A percentile compares a stretch with the other conserved stretches of the same genome.
Conservation (phyloP, 1,139 yeast genomes). For the Casaregolazyma suthepensis region DNA sequence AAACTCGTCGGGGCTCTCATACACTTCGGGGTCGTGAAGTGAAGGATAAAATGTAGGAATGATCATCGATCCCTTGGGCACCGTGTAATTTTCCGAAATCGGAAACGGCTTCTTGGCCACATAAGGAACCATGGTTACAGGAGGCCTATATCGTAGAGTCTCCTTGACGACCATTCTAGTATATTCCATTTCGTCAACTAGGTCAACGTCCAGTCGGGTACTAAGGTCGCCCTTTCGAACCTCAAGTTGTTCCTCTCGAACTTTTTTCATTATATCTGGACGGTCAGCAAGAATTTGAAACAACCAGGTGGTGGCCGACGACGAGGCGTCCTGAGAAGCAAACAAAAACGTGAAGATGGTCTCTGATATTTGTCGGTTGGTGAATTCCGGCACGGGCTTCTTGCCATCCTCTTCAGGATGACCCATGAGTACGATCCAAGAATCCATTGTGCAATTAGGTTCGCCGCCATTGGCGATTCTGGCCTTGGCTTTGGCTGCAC, state of each 20-base stretch:
- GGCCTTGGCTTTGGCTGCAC: conserved; percentile 81
- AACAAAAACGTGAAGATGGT: conserved; percentile 92
- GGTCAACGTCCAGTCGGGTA: conserved; percentile 55
- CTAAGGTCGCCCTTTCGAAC: conserved; percentile 74
- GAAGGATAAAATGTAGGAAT: conserved; percentile 95
- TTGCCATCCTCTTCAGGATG: conserved; percentile 50
- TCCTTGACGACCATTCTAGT: conserved; percentile 89
- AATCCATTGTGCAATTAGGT: conserved; percentile 88
- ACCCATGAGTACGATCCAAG: conserved; percentile 84
- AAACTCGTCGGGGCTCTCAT: conserved; percentile 87
- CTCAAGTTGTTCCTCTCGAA: conserved; percentile 83
- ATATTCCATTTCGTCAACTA: conserved; percentile 80
- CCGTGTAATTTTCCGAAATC: conserved; percentile 73
- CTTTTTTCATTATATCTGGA: conserved; percentile 77
- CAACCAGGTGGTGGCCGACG: conserved; percentile 97
- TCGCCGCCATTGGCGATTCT: conserved; percentile 73
- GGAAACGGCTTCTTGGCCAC: conserved; percentile 84
- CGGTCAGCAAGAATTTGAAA: conserved; percentile 94
- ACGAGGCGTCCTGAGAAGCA: conserved; percentile 97
- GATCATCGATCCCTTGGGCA: conserved; percentile 95
- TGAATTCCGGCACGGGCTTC: conserved; percentile 69
- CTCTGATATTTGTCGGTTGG: conserved; percentile 89
- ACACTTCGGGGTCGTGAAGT: conserved; percentile 93
- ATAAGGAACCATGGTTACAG: conserved; percentile 96
- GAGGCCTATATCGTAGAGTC: conserved; percentile 90